Conservation (phyloP, 2,329 filamentous ascomycete species). For the Trichoderma sp. region DNA sequence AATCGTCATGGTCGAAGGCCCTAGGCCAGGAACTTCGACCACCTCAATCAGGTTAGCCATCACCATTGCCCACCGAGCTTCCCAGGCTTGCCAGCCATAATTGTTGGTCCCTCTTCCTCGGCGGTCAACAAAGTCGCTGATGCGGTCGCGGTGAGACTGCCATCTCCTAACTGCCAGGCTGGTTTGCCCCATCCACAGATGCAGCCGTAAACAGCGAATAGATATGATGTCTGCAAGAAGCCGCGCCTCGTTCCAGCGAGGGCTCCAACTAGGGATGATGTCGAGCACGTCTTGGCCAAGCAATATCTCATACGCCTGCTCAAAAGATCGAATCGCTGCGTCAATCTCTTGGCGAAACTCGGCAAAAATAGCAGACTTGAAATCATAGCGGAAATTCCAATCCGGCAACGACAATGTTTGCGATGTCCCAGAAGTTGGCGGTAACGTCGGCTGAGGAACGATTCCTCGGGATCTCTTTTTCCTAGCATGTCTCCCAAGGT, state of each 20-base stretch:
- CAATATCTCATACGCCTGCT: slow-evolving; percentile 79
- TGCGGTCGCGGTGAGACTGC: slow-evolving; percentile 70
- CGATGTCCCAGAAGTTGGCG: slow-evolving; percentile 78
- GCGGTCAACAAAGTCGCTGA: slow-evolving; percentile 74
- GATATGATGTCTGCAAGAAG: slow-evolving; percentile 77
- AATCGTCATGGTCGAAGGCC: slow-evolving; percentile 41
- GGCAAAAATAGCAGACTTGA: slow-evolving; percentile 85
- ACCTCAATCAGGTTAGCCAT: slow-evolving; percentile 61
- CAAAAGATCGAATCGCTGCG: slow-evolving; percentile 77
- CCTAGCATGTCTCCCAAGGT: slow-evolving; percentile 85
- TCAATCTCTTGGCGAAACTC: slow-evolving; percentile 95
- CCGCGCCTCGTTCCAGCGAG: slow-evolving; percentile 91
- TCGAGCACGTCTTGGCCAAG: slow-evolving; percentile 83
- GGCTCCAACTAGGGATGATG: slow-evolving; percentile 83
- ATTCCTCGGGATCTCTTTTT: slow-evolving; percentile 80
- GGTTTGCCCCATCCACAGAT: slow-evolving; percentile 76
- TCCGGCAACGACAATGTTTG: slow-evolving; percentile 80
- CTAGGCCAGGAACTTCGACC: slow-evolving; percentile 49
- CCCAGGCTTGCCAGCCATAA: slow-evolving; percentile 94
- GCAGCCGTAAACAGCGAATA: slow-evolving; percentile 75
- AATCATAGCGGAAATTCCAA: slow-evolving; percentile 93
- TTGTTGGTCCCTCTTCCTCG: slow-evolving; percentile 81
- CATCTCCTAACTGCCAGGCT: slow-evolving; percentile 77
- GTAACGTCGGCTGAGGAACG: slow-evolving; percentile 75
- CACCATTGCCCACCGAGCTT: slow-evolving; percentile 65